Base-by-base conservation (phyloP, 2,329 filamentous ascomycete species). In the Fusarium goolgardi region DNA sequence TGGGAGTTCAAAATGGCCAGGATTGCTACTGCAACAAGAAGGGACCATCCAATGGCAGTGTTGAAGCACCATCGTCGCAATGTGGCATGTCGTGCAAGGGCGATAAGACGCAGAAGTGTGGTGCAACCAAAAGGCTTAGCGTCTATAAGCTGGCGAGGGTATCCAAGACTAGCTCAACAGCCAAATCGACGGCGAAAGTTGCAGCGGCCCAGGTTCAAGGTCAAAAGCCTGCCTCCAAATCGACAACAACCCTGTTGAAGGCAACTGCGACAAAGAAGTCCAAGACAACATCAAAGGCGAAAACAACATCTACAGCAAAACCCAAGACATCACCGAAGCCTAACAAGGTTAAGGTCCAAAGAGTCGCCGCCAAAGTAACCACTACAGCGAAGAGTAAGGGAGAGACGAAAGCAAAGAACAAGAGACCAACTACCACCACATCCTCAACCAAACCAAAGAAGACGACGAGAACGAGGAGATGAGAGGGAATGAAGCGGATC, bases 11-110 rank as follows among this genome's bases (percentile, higher is more conserved):
- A 40, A 59, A 62, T 18, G 67, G 70, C 1, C 47, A 63, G 10
- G 56, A 69, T 16, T 72, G 70, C 43, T 72, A 67, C 49, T 72
- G 70, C n/a, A 59, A 56, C 16, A 63, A 55, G 13, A 51, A 49
- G 6, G 70, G 55, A 0, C 70, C 70, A 0, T 59, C 61, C 1
- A 54, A 55, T 12, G 70, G 70, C 3, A 72, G 70, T 11, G 31
- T 51, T n/a, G 69, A 67, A 32, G 59, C 45, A 5, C 37, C 55
- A 1, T 52, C 55, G 15, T 59, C 65, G 6, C 34, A 67, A 13
- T 72, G 70, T 11, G 55, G 32, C 12, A 44, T 69, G n/a, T 1
- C 23, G 16, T 72, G 70, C 47, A 65, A 57, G 15, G 70, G 70
- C 2, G 49, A 72, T 9, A 61, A 57, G 21, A 25, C 40, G 2